Evolutionary conservation across 2,329 filamentous ascomycete species (phyloP).

Genomic region (Aspergillus sp.): DNA sequence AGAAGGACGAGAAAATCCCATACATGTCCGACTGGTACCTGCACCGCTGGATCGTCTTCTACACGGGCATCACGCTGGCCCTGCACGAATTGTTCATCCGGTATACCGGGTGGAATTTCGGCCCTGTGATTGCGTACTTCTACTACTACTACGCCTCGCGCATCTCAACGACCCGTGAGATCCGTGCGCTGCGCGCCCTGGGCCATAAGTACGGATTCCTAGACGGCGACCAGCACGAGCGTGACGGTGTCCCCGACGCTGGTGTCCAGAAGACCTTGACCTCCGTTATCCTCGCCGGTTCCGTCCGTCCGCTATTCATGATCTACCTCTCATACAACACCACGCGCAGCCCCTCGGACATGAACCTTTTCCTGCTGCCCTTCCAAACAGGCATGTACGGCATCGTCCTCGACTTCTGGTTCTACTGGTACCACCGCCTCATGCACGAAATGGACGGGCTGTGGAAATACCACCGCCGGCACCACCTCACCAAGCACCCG

Average conservation of each 20-base stretch:
- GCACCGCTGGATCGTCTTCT: conserved; percentile 42
- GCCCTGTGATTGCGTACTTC: conserved; percentile 25
- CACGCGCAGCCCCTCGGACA: conserved; percentile 21
- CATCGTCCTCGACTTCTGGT: conserved; percentile 47
- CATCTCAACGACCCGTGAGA: conserved; percentile 39
- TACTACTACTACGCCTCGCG: conserved; percentile 44
- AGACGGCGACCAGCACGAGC: conserved; percentile 47
- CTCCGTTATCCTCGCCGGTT: conserved; percentile 35
- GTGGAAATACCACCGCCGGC: conserved; percentile 48
- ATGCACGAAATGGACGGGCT: conserved; percentile 44
- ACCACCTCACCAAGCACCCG: conserved; percentile 49
- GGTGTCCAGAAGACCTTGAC: conserved; percentile 34
- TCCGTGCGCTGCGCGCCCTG: conserved; percentile 39
- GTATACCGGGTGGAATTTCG: conserved; percentile 32
- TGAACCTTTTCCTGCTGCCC: conserved; percentile 36
- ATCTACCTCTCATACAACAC: conserved; percentile 30
- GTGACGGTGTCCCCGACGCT: conserved; percentile 45
- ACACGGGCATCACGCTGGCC: conserved; percentile 38
- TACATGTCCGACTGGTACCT: conserved; percentile 35
- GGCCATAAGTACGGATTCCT: conserved; percentile 43
- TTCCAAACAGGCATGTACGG: conserved; percentile 44
- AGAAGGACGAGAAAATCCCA: conserved; percentile 44
- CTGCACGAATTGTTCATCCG: conserved; percentile 38
- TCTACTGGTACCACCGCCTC: conserved; percentile 40
- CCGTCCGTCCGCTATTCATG: conserved; percentile 33